Base-by-base conservation (phyloP, 805 yeast species). In the Spathaspora passalidarum region DNA sequence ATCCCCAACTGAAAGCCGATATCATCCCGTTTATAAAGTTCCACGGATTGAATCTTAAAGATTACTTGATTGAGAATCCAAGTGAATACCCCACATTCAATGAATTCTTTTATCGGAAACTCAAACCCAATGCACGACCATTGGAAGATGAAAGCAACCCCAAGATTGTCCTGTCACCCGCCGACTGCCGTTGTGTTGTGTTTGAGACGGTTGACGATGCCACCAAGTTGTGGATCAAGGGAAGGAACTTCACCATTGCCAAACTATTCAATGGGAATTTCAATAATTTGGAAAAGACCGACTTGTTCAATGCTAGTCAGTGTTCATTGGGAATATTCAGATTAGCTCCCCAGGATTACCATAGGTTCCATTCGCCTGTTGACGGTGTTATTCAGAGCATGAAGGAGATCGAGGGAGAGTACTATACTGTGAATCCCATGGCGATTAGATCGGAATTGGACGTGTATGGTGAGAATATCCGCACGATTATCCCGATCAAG, bases 361-460 rank as follows among this genome's bases (percentile, higher is more conserved):
- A 92, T 60, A 71, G 99, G 38, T 91, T 92, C 64, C 99, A 92
- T 62, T 76, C 81, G 13, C 96, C 97, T 0, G 91, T 94, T 2
- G 78, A 76, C 48, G 98, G 97, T 2, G 60, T 60, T 0, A 65
- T 94, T 26, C 86, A 86, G 1, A 73, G 79, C 47, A 83, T 92
- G 13, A 72, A 72, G 40, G 76, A 72, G 53, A 86, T 92, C 25
- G 86, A 82, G 29, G 99, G 98, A 0, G 94, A 90, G 56, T 92
- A 92, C 61, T 92, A 88, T 61, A 92, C 98, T 0, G 99, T 92
- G 16, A 92, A 92, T 58, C 98, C 98, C 1, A 92, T 92, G 98
- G 98, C 98, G 0, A 79, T 94, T 26, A 67, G 98, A 46, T 86
- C 96, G 2, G 79, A 81, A 9, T 66, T 92, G 46, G 98, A 92